These are phyloP conservation scores for Pleurotus sapidus DNA, from an alignment of 768 basidiomycete genomes.

Conservation along the genomic window DNA sequence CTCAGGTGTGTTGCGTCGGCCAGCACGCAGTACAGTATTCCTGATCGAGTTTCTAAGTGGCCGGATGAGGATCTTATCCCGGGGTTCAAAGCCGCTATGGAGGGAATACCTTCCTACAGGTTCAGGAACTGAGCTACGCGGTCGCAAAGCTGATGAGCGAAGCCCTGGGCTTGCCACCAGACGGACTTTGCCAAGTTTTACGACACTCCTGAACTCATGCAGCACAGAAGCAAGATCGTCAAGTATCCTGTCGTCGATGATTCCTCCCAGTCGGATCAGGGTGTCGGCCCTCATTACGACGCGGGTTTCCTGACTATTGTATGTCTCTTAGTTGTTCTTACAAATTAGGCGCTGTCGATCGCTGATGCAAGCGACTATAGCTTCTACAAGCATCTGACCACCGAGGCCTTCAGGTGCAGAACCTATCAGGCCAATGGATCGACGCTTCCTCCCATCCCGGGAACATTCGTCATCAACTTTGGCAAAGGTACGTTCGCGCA, in stretches of 20 bases:
- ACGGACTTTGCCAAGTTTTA: constrained; percentile 66
- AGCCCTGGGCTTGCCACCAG: constrained; percentile 60
- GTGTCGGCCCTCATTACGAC: constrained; percentile 85
- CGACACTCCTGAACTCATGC: constrained; percentile 57
- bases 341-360: neutral
- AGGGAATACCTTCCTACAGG: constrained; percentile 58
- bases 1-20: constrained; percentile 48
- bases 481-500: constrained; percentile 54
- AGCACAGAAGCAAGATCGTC: constrained; percentile 75
- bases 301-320: constrained; percentile 83
- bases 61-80: constrained; percentile 69
- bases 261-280: constrained; percentile 47
- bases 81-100: constrained; percentile 58
- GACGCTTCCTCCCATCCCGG: constrained; percentile 75
- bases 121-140: constrained; percentile 56
- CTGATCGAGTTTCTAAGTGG: constrained; percentile 53
- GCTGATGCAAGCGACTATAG: constrained; percentile 28
- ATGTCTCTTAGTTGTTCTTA: constrained; percentile 15
- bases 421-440: constrained; percentile 78
- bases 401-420: constrained; percentile 80
- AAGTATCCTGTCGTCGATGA: constrained; percentile 65
- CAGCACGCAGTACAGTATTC: too few species aligned
- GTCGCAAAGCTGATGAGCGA: constrained; percentile 67
- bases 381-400: constrained; percentile 79
- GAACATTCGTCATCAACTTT: constrained; percentile 81